These are phyloP conservation scores for Trichoderma atroviride DNA, from an alignment of 2,329 filamentous ascomycete species.

Conservation along the genomic window DNA sequence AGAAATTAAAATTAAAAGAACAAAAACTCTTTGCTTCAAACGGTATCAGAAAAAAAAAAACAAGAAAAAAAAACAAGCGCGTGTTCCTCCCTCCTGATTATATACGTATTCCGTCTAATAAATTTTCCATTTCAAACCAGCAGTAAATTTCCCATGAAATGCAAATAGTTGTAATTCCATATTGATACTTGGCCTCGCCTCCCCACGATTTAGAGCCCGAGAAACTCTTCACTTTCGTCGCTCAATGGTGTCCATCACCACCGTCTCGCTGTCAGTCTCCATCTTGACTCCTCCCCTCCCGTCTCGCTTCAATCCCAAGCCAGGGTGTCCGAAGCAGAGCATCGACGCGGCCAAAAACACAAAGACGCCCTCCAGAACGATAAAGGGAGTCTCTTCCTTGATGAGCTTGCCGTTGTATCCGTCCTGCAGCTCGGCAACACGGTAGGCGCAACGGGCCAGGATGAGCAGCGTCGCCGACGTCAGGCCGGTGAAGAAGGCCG, in stretches of 20 bases:
- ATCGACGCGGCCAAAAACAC: conserved; percentile 43
- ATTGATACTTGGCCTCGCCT: background rate
- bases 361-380: conserved; percentile 53
- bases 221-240: background rate
- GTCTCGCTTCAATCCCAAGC: conserved; percentile 42
- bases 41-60: background rate
- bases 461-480: conserved; percentile 59
- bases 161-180: background rate
- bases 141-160: background rate
- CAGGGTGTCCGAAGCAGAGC: conserved; percentile 48
- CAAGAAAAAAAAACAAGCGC: background rate
- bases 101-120: background rate
- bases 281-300: conserved; percentile 19
- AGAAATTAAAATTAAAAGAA: no score
- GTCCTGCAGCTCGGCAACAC: conserved; percentile 66
- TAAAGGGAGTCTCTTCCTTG: conserved; percentile 54
- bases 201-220: background rate
- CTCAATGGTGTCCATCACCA: background rate
- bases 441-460: conserved; percentile 64
- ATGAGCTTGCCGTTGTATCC: conserved; percentile 63
- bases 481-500: conserved; percentile 56
- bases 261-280: conserved; percentile 34
- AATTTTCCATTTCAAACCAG: background rate
- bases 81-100: background rate
- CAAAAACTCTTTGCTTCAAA: background rate